Conservation (phyloP, 192 early-diverging fungal genomes). For the Podochytrium sp. region DNA sequence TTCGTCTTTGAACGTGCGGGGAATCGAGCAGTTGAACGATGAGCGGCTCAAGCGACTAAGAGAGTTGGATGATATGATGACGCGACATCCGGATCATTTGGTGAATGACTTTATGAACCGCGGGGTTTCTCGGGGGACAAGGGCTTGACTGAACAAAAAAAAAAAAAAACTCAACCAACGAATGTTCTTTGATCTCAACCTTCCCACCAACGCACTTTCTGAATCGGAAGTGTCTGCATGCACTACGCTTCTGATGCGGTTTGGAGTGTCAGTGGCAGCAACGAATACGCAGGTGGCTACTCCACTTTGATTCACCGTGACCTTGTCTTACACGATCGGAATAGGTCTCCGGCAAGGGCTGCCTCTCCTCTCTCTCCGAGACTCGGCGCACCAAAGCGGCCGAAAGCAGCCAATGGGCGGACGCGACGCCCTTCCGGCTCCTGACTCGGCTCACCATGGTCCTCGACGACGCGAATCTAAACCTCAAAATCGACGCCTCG, state of each 20-base stretch:
- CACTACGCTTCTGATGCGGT: too few species aligned
- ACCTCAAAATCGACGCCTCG: constrained; percentile 26
- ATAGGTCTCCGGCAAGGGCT: too few species aligned
- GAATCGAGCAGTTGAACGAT: constrained; percentile 28
- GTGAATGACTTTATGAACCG: constrained; percentile 20
- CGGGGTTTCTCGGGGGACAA: constrained; percentile 5
- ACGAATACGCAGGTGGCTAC: too few species aligned
- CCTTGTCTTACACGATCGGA: too few species aligned
- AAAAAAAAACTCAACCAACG: neutral
- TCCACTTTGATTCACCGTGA: too few species aligned
- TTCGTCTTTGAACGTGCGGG: constrained; percentile 15
- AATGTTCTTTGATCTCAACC: constrained; percentile 48
- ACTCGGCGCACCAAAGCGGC: too few species aligned
- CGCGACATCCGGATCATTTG: constrained; percentile 17
- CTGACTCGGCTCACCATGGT: constrained; percentile 62
- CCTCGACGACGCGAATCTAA: constrained; percentile 59
- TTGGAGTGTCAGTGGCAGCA: too few species aligned
- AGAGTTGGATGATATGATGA: constrained; percentile 26
- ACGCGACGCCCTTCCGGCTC: constrained; percentile 48
- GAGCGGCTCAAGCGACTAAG: constrained; percentile 18
- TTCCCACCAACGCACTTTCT: constrained; percentile 14
- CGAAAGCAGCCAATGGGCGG: too few species aligned
- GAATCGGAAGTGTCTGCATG: too few species aligned
- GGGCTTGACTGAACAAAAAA: neutral
- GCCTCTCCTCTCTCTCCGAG: too few species aligned